These are phyloP conservation scores for Spiraea crenata DNA, from an alignment of 331 rosid species.

Conservation along the genomic window DNA sequence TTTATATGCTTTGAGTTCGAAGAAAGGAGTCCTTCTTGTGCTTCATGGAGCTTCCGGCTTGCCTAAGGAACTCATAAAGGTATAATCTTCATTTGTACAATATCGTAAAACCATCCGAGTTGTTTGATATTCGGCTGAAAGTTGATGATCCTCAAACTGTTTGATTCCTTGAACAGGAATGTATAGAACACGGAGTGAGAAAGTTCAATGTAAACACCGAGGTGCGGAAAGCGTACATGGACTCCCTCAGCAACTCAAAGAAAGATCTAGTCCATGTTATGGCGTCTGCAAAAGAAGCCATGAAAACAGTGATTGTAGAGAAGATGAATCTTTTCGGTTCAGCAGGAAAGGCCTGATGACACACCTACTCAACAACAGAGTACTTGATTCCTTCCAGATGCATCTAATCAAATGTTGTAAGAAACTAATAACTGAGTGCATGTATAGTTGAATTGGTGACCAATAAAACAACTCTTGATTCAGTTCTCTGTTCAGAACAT, in stretches of 20 bases:
- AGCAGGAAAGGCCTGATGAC: slow-evolving; percentile 64
- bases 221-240: slow-evolving; percentile 90
- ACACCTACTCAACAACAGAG: neutral
- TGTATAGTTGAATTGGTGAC: neutral
- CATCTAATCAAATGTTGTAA: neutral
- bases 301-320: slow-evolving; percentile 82
- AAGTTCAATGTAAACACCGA: slow-evolving; percentile 97
- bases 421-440: neutral
- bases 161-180: slow-evolving; percentile 46
- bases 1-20: slow-evolving; percentile 54
- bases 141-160: slow-evolving; percentile 9
- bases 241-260: slow-evolving; percentile 59
- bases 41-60: slow-evolving; percentile 97
- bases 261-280: slow-evolving; percentile 82
- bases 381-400: neutral
- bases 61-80: slow-evolving; percentile 71
- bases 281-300: slow-evolving; percentile 85
- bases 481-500: neutral
- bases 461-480: neutral
- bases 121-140: slow-evolving; percentile 5
- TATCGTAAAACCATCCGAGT: slow-evolving; percentile 5
- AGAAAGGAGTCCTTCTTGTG: slow-evolving; percentile 71
- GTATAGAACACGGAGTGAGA: slow-evolving; percentile 75
- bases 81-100: slow-evolving; percentile 13
- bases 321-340: slow-evolving; percentile 95